These are phyloP conservation scores for Yarrowia sp. DNA, from an alignment of 805 yeast species.

Conservation along the genomic window DNA sequence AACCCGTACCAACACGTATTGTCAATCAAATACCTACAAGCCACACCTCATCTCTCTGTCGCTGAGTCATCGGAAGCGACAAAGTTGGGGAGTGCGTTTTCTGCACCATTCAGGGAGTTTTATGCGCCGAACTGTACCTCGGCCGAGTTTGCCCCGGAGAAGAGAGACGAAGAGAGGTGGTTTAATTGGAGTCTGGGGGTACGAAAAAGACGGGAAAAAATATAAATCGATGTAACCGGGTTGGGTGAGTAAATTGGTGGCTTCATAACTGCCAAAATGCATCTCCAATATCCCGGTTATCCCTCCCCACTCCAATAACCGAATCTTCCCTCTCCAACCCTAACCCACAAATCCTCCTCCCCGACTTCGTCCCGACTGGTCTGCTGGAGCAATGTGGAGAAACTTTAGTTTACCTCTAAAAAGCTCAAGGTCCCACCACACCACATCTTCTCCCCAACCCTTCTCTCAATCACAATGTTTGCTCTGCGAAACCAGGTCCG, in stretches of 20 bases:
- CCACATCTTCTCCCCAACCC: neutral
- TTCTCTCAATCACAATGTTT: slow-evolving; percentile 4
- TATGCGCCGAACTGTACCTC: slow-evolving; percentile 22
- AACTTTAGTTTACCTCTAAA: slow-evolving; percentile 1
- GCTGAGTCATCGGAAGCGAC: slow-evolving; percentile 7
- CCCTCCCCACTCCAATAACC: neutral
- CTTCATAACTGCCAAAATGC: neutral
- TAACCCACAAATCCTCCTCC: neutral
- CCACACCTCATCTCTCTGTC: neutral
- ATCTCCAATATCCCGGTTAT: neutral
- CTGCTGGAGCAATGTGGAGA: slow-evolving; percentile 12
- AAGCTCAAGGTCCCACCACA: neutral
- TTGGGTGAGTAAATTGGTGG: too few relatives aligned
- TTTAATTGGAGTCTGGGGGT: neutral
- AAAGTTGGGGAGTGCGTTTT: neutral
- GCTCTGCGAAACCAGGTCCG: slow-evolving; percentile 22
- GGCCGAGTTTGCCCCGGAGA: slow-evolving; percentile 10
- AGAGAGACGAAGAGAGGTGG: neutral
- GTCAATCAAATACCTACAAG: neutral
- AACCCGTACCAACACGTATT: too few relatives aligned
- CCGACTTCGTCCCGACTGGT: slow-evolving; percentile 14
- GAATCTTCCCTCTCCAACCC: neutral
- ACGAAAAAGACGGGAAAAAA: neutral
- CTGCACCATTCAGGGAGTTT: slow-evolving; percentile 15
- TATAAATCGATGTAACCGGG: neutral